phyloP scores from a whole-genome alignment of 345 rosid species.

The Populus pruinosa region DNA sequence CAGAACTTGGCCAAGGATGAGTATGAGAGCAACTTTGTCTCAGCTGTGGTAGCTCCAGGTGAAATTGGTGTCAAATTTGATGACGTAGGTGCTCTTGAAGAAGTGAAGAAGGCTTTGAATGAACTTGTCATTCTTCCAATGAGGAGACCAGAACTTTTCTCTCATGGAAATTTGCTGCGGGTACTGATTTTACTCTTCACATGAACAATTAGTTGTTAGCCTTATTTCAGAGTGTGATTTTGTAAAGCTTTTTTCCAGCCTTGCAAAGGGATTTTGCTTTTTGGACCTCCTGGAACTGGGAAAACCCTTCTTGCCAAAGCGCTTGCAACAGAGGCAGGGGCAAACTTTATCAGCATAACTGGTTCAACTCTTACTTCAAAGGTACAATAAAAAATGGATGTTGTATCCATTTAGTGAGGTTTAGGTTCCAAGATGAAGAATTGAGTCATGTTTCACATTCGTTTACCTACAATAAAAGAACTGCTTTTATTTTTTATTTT shows the following conservation, averaged over 20 bases:
- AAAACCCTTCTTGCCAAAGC: conserved; percentile 97
- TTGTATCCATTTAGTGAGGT: background rate
- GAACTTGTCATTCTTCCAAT: conserved; percentile 99
- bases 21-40: conserved; percentile 80
- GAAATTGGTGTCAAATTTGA: conserved; percentile 93
- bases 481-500: background rate
- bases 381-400: conserved; percentile 39
- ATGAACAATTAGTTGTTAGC: background rate
- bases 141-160: conserved; percentile 92
- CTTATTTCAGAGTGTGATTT: conserved; percentile 9
- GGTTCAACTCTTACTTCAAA: conserved; percentile 97
- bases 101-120: conserved; percentile 83
- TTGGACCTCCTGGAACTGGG: conserved; percentile 99
- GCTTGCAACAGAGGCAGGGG: conserved; percentile 96
- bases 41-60: conserved; percentile 89
- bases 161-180: conserved; percentile 86
- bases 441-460: background rate
- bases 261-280: conserved; percentile 94
- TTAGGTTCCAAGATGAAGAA: background rate
- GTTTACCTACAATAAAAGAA: background rate
- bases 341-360: conserved; percentile 93
- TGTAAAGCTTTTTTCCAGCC: conserved; percentile 49
- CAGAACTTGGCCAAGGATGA: conserved; percentile 92
- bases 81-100: conserved; percentile 95
- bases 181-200: conserved; percentile 36